These are phyloP conservation scores for Geotrichum armillariae DNA, from an alignment of 1,139 yeast genomes.

Conservation along the genomic window DNA sequence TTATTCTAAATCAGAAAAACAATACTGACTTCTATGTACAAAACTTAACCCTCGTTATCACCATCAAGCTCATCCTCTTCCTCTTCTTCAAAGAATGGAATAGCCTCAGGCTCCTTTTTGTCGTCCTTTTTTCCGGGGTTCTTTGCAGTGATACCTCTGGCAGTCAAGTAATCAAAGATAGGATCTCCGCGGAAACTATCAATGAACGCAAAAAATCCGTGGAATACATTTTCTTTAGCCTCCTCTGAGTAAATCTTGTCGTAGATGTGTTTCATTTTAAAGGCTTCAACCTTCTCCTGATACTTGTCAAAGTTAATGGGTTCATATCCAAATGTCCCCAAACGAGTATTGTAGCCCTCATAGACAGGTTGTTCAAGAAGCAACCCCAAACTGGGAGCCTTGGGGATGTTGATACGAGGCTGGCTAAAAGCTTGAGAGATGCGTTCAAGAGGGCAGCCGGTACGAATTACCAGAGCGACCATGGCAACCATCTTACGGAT, in stretches of 20 bases:
- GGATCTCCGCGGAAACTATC: constrained; percentile 67
- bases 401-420: constrained; percentile 83
- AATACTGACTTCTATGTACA: constrained; percentile 53
- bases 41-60: constrained; percentile 30
- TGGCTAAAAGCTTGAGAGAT: constrained; percentile 77
- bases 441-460: constrained; percentile 77
- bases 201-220: constrained; percentile 85
- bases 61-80: constrained; percentile 32
- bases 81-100: constrained; percentile 19
- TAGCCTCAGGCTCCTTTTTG: constrained; percentile 26
- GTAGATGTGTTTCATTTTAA: constrained; percentile 85
- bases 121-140: constrained; percentile 25
- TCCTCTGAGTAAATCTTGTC: constrained; percentile 92
- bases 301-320: constrained; percentile 69
- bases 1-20: no score
- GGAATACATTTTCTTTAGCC: constrained; percentile 79
- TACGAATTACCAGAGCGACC: constrained; percentile 83
- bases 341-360: constrained; percentile 73
- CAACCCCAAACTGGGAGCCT: constrained; percentile 95
- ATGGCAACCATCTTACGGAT: constrained; percentile 97
- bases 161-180: constrained; percentile 76
- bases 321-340: constrained; percentile 78
- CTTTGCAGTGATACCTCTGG: constrained; percentile 49
- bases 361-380: constrained; percentile 90
- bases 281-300: constrained; percentile 70